phyloP scores from a whole-genome alignment of 2,329 filamentous ascomycete genomes.

The Colletotrichum limetticola region DNA sequence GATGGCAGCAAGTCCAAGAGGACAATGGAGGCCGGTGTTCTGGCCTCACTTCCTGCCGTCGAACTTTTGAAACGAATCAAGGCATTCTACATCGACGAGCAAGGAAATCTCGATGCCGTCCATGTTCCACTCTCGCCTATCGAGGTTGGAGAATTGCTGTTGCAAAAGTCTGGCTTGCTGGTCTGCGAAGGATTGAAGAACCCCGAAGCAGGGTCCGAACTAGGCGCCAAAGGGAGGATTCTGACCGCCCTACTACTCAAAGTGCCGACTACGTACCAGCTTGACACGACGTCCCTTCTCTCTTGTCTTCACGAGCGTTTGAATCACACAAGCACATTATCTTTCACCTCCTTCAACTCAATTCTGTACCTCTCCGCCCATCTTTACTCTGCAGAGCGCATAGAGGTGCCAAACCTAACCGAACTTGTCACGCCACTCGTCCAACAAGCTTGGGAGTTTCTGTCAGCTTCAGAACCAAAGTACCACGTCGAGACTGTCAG shows the following conservation, averaged over 20 bases:
- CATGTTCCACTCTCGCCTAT: slow-evolving; percentile 67
- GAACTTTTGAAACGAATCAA: slow-evolving; percentile 71
- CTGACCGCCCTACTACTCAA: slow-evolving; percentile 69
- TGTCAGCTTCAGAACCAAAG: slow-evolving; percentile 86
- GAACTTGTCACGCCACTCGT: slow-evolving; percentile 76
- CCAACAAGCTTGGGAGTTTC: slow-evolving; percentile 78
- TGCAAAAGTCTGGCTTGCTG: slow-evolving; percentile 68
- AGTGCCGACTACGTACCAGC: slow-evolving; percentile 52
- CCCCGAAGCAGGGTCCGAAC: slow-evolving; percentile 54
- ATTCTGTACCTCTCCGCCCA: slow-evolving; percentile 68
- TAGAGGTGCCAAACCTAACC: slow-evolving; percentile 63
- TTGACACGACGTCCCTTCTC: slow-evolving; percentile 60
- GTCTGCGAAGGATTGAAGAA: slow-evolving; percentile 58
- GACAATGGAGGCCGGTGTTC: slow-evolving; percentile 41
- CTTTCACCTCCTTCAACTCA: slow-evolving; percentile 68
- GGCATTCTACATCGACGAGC: slow-evolving; percentile 76
- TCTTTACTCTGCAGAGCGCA: slow-evolving; percentile 64
- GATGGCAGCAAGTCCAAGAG: slow-evolving; percentile 33
- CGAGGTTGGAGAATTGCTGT: slow-evolving; percentile 69
- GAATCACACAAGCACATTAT: slow-evolving; percentile 47
- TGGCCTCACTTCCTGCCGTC: slow-evolving; percentile 50
- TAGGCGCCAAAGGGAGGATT: slow-evolving; percentile 68
- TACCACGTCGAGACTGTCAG: slow-evolving; percentile 94
- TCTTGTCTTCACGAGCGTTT: slow-evolving; percentile 62
- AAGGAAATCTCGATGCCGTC: slow-evolving; percentile 74